Conservation (phyloP, 139 green algal genomes). For the Chlamydomonas asymmetrica region DNA sequence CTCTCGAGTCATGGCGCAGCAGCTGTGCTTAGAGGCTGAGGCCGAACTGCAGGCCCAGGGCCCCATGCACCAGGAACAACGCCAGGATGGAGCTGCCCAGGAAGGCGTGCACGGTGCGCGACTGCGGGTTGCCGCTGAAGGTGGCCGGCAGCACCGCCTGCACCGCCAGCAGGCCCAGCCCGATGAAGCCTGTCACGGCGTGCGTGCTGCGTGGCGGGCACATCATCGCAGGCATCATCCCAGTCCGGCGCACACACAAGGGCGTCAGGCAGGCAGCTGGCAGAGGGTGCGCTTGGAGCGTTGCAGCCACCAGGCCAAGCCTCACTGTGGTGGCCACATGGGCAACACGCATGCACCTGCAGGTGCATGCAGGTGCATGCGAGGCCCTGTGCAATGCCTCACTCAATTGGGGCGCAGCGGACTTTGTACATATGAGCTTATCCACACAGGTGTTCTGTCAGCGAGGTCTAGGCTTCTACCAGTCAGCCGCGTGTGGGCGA, state of each 20-base stretch:
- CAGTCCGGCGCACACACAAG: not conserved
- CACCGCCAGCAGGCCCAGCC: constrained; percentile 67
- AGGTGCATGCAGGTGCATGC: too few species aligned
- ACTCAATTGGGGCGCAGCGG: too few species aligned
- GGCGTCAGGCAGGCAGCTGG: not conserved
- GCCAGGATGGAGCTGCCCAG: constrained; percentile 75
- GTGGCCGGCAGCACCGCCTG: constrained; percentile 75
- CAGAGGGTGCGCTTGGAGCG: too few species aligned
- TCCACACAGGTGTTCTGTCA: too few species aligned
- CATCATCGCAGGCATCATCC: too few species aligned
- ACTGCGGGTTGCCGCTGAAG: constrained; percentile 53
- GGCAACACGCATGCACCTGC: too few species aligned
- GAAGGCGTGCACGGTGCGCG: constrained; percentile 71
- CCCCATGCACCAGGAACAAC: constrained; percentile 74
- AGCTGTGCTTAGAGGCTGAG: constrained; percentile 61
- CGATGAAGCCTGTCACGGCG: constrained; percentile 59
- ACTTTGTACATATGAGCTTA: too few species aligned
- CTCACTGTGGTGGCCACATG: too few species aligned
- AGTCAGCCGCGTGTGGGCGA: too few species aligned
- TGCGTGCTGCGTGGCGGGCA: constrained; percentile 49
- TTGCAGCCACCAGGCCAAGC: too few species aligned
- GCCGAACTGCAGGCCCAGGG: constrained; percentile 76
- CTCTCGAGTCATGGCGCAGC: too few species aligned
- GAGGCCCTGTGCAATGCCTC: not conserved
- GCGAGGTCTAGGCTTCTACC: too few species aligned